Evolutionary conservation across 306 rosid genomes (phyloP), one percentile per base, ranked within the genome.

Genomic region (Citrullus mucosospermus): DNA sequence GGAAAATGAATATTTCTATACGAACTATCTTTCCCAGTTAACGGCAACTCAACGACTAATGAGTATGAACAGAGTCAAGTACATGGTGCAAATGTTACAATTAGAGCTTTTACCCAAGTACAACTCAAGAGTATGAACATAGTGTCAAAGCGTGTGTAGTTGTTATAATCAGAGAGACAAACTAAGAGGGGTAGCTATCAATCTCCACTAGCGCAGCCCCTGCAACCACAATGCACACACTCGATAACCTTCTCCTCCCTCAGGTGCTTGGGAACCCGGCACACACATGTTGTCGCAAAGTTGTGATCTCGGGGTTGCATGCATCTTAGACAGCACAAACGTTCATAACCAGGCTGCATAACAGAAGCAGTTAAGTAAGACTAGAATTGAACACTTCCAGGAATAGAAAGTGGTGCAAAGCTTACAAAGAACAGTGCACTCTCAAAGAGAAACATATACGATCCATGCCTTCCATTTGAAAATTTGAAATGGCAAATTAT

Each of bases 141-240:
- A 43, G 20, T 6, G 18, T 22, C 57, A 6, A 70, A 6, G 34
- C 34, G 53, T 20, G 17, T 43, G 73, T 39, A 20, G 76, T 70
- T 18, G 38, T 12, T 39, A 44, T 54, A 20, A 54, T 54, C n/a
- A 74, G 50, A 74, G 63, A 54, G 50, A 17, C 48, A 2, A 51
- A 17, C 28, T 53, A n/a, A 36, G 61, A 63, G 53, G 60, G 57
- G 53, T 76, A 79, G 55, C 25, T 6, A 70, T 90, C 86, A 93
- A 55, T 90, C 98, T 66, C 97, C 97, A 10, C 97, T 93, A n/a
- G 98, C 98, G 75, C 98, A 93, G 8, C 98, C 98, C 88, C 61
- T 77, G 68, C 97, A 93, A 62, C 97, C 96, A 38, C 98, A 93
- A 50, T 93, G 97, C 76, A 93, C 98, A 44, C 97, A 93, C 82